Conservation (phyloP, 345 rosid genomes). For the Mallotus nudiflorus region DNA sequence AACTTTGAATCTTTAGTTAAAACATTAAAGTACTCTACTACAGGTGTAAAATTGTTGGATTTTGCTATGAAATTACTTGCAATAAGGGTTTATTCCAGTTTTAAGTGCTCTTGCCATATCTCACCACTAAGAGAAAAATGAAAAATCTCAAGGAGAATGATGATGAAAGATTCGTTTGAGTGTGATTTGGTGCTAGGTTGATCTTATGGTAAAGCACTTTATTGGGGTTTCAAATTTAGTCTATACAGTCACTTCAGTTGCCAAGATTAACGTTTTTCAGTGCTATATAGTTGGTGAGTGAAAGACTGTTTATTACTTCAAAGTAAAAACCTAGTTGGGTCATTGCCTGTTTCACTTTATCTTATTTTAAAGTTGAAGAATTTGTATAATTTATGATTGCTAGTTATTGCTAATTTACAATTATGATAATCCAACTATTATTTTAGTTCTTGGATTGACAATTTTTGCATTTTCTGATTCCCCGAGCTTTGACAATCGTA, state of each 20-base stretch:
- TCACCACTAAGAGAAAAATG: neutral
- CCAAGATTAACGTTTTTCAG: conserved; percentile 11
- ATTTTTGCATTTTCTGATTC: too few species aligned
- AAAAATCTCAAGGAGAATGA: neutral
- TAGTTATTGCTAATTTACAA: too few species aligned
- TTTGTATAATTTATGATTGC: too few species aligned
- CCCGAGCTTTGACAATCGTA: too few species aligned
- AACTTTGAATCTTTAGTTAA: neutral
- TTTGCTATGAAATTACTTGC: neutral
- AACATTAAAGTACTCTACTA: neutral
- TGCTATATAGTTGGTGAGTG: neutral
- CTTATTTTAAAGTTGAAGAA: neutral
- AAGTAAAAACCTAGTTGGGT: neutral
- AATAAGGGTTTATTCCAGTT: neutral
- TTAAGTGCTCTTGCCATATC: conserved; percentile 7
- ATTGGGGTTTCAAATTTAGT: conserved; percentile 7
- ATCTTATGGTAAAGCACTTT: neutral
- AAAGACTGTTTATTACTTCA: neutral
- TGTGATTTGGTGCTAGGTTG: neutral
- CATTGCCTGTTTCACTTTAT: neutral
- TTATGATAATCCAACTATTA: too few species aligned
- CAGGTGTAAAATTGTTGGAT: conserved; percentile 9
- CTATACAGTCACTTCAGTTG: neutral
- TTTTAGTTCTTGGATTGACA: too few species aligned
- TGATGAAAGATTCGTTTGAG: neutral